Evolutionary conservation across 805 yeast species (phyloP), one percentile per base, ranked within the genome.

Genomic region (Myxozyma vanderwaltii): DNA sequence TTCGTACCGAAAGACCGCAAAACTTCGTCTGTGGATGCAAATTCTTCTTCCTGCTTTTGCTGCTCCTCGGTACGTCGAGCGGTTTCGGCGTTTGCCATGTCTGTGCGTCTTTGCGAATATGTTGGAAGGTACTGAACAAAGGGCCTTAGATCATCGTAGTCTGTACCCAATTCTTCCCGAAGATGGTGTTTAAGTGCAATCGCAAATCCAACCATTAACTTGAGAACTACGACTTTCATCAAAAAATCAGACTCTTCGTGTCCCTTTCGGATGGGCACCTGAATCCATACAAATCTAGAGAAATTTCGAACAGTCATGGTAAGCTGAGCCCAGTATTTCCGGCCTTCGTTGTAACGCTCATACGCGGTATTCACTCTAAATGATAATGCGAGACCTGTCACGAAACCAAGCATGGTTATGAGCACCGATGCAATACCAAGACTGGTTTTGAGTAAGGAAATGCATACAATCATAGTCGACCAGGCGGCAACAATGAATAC

Each of bases 111-210:
- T 19, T 45, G 51, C n/a, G 65, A 61, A 29, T 60, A 63, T 1
- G 66, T 63, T 17, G 64, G 66, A 3, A 63, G 54, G 43, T 61
- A 61, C n/a, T 48, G 57, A n/a, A 63, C 61, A 24, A 56, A 52
- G 7, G 59, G 59, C n/a, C 46, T 44, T 50, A 63, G 35, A 33
- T 63, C 66, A 17, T 61, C 65, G 39, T 63, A 61, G 36, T 63
- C 66, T 2, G 56, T 61, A 17, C 66, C 66, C 2, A 60, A 50
- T 33, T 63, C 66, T 40, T 63, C 66, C 1, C 66, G 61, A n/a
- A 63, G 61, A 36, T 63, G 66, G 24, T 63, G 66, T 40, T 63
- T 63, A 10, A 61, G 56, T 17, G 66, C 66, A 7, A 63, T 51
- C 4, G 65, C 48, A 23, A 63, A 63, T 12, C 56, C 66, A 5